Base-by-base conservation (phyloP, 208 protist species). In the Phytomonas francai region DNA sequence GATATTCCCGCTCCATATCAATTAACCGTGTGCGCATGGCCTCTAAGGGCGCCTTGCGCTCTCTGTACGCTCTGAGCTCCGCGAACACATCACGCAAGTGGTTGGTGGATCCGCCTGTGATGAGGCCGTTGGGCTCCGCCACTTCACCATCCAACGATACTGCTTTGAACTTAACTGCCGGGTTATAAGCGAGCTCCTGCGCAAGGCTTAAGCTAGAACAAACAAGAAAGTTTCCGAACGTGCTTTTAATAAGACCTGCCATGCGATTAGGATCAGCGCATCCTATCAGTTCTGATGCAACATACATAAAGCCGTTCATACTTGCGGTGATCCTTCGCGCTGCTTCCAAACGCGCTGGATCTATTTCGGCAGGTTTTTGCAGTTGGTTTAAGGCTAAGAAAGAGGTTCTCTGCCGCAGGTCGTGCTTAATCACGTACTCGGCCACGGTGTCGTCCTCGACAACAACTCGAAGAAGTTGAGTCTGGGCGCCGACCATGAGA, bases 101-200 rank as follows among this genome's bases (percentile, higher is more conserved):
- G 42, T 71, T 69, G 33, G 77, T 88, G n/a, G 95, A 85, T 16
- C 97, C 97, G 69, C 98, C 98, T 8, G 98, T 99, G 28, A 99
- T 84, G 25, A 98, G 96, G 33, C 99, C 99, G 25, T 74, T 74
- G 14, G 99, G 99, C 79, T 99, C 97, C 62, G 96, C 99, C 29
- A 99, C 78, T 64, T 99, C 98, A 33, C 99, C 99, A 2, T 99
- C 97, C 6, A 99, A 68, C 2, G 99, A 99, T n/a, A 99, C 98
- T 19, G 97, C 89, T 59, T 94, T 92, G 22, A 76, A 68, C 16
- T 73, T 70, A 22, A 99, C 80, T 0, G 64, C 51, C 27, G 72
- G 51, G 65, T 85, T 84, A 78, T 97, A 97, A 39, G 95, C 91
- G 5, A 98, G 78, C 66, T 89, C 80, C 73, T 91, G 80, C 3